phyloP scores from a whole-genome alignment of 23 red algal genomes.

The Agarophyton chilense region DNA sequence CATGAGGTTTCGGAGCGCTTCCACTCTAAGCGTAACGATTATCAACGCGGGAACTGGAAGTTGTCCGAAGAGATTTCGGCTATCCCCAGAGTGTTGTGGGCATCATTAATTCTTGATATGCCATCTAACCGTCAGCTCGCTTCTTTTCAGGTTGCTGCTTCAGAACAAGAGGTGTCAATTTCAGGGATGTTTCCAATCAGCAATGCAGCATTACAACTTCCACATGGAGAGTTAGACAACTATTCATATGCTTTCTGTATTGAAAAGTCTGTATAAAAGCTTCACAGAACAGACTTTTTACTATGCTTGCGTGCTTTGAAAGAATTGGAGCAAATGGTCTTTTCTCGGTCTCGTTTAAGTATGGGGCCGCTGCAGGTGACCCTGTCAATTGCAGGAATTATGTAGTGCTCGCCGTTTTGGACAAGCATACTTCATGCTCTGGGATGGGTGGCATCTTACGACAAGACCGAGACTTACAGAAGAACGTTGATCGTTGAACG shows the following conservation, averaged over 20 bases:
- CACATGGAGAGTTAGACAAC: neutral
- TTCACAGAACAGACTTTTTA: neutral
- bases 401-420: neutral
- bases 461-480: neutral
- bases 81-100: neutral
- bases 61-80: neutral
- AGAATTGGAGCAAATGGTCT: neutral
- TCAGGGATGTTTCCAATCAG: neutral
- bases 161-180: neutral
- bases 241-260: neutral
- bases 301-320: neutral
- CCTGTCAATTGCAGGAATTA: constrained; percentile 19
- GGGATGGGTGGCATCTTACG: neutral
- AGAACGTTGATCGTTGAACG: neutral
- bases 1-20: neutral
- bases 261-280: neutral
- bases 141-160: neutral
- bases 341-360: neutral
- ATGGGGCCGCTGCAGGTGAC: neutral
- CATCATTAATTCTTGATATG: constrained; percentile 14
- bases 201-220: neutral
- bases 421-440: constrained; percentile 19
- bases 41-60: neutral
- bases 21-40: neutral
- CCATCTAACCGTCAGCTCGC: constrained; percentile 2